Percentiles rank a stretch among this genome's conserved stretches.
phyloP scores from a whole-genome alignment of 371 early-diverging fungal species.

The Batkoa obscura region DNA sequence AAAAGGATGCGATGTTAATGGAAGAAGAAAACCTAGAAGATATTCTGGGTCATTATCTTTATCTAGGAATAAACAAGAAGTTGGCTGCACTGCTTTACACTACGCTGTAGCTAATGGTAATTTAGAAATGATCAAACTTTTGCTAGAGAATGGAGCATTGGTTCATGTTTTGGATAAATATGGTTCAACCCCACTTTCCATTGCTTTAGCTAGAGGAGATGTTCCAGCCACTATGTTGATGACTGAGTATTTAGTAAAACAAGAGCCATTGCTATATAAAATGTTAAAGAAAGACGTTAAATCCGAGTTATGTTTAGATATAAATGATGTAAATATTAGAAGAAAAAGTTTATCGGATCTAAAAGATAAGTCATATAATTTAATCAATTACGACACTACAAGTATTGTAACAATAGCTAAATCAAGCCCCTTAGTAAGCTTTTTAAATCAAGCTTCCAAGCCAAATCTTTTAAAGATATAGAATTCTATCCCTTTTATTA shows the following conservation, averaged over 20 bases:
- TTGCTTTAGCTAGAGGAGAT: background rate
- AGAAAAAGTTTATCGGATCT: background rate
- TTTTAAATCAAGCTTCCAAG: too few relatives aligned
- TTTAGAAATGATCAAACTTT: background rate
- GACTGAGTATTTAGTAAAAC: background rate
- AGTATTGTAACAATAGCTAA: too few relatives aligned
- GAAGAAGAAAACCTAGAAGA: conserved; percentile 18
- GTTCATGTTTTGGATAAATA: background rate
- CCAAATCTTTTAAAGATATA: too few relatives aligned
- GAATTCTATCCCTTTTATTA: too few relatives aligned
- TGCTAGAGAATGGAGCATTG: background rate
- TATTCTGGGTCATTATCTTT: background rate
- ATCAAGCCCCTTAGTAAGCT: too few relatives aligned
- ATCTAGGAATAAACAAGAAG: background rate
- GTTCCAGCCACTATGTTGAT: background rate
- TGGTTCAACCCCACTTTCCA: background rate
- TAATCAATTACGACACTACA: too few relatives aligned
- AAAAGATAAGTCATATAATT: too few relatives aligned
- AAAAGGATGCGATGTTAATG: conserved; percentile 48
- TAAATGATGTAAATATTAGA: background rate
- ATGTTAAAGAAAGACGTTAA: background rate
- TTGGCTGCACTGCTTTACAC: background rate
- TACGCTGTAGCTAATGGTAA: background rate
- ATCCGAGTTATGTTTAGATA: background rate
- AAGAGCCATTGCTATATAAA: background rate